phyloP scores from a whole-genome alignment of 495 filamentous ascomycete species.

The Penicillium canescens region DNA sequence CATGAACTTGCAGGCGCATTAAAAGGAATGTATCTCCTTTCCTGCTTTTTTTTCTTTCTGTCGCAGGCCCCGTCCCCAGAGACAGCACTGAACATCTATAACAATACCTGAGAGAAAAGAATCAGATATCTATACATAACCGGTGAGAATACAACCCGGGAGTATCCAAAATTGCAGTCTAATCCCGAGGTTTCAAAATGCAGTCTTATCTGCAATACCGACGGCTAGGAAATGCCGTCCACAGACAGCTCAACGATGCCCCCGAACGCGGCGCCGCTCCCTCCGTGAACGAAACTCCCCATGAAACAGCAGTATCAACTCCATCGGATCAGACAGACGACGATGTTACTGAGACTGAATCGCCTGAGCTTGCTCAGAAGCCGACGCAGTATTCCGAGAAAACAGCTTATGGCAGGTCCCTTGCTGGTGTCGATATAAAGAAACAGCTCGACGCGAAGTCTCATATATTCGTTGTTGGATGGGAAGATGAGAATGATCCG shows the following conservation, averaged over 20 bases:
- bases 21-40: too few relatives aligned
- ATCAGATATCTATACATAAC: background rate
- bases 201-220: conserved; percentile 43
- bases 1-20: too few relatives aligned
- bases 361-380: conserved; percentile 5
- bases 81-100: too few relatives aligned
- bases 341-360: background rate
- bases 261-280: conserved; percentile 12
- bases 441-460: conserved; percentile 17
- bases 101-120: too few relatives aligned
- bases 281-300: conserved; percentile 6
- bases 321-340: background rate
- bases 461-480: conserved; percentile 55
- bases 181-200: conserved; percentile 23
- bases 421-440: conserved; percentile 43
- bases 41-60: too few relatives aligned
- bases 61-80: too few relatives aligned
- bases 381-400: conserved; percentile 25
- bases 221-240: conserved; percentile 34
- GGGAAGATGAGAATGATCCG: conserved; percentile 52
- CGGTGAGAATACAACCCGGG: conserved; percentile 16
- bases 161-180: conserved; percentile 8
- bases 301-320: background rate
- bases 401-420: conserved; percentile 28
- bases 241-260: conserved; percentile 25